Base-by-base conservation (phyloP, 805 yeast species). In the Blastobotrys parvus region DNA sequence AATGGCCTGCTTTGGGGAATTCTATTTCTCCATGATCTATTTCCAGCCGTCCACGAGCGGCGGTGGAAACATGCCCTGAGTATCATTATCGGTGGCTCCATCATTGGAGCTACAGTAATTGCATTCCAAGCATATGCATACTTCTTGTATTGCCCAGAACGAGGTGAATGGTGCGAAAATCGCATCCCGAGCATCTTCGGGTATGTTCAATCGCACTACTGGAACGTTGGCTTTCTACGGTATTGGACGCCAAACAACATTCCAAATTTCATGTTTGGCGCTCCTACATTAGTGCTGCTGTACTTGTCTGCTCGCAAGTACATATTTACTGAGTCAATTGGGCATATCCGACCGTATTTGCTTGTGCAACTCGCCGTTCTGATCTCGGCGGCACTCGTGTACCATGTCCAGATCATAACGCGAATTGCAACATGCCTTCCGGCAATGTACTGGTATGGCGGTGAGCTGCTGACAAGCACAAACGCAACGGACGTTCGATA, bases 321-420 rank as follows among this genome's bases (percentile, higher is more conserved):
- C 10, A 25, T 8, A 4, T 23, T 7, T 20, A 13, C 19, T 20
- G 27, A 17, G 31, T 32, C 32, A 15, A 36, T 16, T 20, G 18
- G 16, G 4, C 7, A 32, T 15, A 36, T 22, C 18, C 19, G 30
- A 8, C 37, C 37, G 6, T 22, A 18, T 16, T 17, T 41, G 3
- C 41, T 45, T 4, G 30, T 70, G 74, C 46, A 43, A 22, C 6
- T 29, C 22, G 56, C 18, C 0, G 69, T 79, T 48, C 39, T 80
- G 2, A 39, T 75, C 3, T 64, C 82, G 3, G 76, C 79, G 4
- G 21, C 77, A 1, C 65, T 77, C 27, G 65, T 77, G 41, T 85
- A 92, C 76, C 89, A 90, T 60, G 84, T 82, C 30, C 98, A 90
- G 60, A 87, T 89, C 29, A 68, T 90, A 44, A 86, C 83, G 32